Conservation (phyloP, 257 asterid species). For the Solanum sitiens region DNA sequence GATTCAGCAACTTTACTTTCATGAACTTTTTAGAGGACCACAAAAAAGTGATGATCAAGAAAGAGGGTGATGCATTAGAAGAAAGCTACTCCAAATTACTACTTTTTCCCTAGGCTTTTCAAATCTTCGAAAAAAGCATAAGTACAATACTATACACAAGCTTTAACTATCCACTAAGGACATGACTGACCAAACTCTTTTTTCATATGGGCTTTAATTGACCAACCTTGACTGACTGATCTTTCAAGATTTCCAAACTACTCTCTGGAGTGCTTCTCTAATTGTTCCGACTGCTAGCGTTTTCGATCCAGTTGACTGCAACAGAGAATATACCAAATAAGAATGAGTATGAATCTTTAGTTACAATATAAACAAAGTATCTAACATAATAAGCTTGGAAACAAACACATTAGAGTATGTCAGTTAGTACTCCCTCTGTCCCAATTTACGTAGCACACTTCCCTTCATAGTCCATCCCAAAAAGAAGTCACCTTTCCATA, state of each 20-base stretch:
- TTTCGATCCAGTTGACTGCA: slow-evolving; percentile 69
- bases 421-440: background rate
- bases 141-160: background rate
- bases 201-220: background rate
- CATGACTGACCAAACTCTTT: background rate
- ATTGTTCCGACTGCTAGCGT: slow-evolving; percentile 40
- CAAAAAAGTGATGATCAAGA: background rate
- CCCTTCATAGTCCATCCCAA: background rate
- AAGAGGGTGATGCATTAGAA: background rate
- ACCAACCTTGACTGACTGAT: background rate
- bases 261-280: slow-evolving; percentile 55
- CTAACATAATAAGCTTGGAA: background rate
- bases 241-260: slow-evolving; percentile 19
- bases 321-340: background rate
- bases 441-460: background rate
- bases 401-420: background rate
- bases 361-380: background rate
- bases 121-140: background rate
- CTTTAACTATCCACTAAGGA: background rate
- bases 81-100: background rate
- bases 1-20: background rate
- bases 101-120: background rate
- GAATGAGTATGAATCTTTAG: background rate
- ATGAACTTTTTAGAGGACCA: background rate
- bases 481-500: background rate